A percentile compares a stretch with the other conserved stretches of the same genome.
phyloP scores from a whole-genome alignment of 1,284 basidiomycete species.

The Xerocomus nothofagi region DNA sequence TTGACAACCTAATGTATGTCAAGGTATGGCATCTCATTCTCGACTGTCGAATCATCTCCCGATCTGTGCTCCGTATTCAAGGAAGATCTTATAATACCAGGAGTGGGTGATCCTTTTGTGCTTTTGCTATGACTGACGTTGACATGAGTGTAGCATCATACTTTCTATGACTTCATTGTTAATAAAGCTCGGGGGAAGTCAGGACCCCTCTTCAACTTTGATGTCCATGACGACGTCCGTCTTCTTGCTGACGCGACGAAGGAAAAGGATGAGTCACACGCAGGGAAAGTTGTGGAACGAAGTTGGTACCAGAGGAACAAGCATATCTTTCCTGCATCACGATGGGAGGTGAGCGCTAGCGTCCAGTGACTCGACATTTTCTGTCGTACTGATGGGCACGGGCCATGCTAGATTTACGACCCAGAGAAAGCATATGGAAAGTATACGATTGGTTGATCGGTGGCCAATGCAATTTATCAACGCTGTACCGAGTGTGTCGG shows the following conservation, averaged over 20 bases:
- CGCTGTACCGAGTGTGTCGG: too few species aligned
- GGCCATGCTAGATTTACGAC: slow-evolving; percentile 69
- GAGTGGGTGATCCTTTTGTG: slow-evolving; percentile 49
- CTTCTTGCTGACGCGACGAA: slow-evolving; percentile 92
- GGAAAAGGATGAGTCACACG: slow-evolving; percentile 98
- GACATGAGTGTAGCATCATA: slow-evolving; percentile 73
- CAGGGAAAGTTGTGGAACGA: slow-evolving; percentile 97
- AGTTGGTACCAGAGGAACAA: slow-evolving; percentile 97
- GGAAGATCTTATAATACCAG: slow-evolving; percentile 96
- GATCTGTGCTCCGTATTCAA: slow-evolving; percentile 33
- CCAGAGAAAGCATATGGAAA: slow-evolving; percentile 90
- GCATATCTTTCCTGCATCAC: slow-evolving; percentile 94
- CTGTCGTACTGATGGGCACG: slow-evolving; percentile 1
- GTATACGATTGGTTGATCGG: slow-evolving; percentile 72
- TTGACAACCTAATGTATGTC: slow-evolving; percentile 98
- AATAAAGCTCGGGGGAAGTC: slow-evolving; percentile 99
- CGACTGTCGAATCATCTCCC: neutral
- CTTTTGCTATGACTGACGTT: slow-evolving; percentile 9
- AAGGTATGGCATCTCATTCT: slow-evolving; percentile 59
- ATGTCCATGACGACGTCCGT: slow-evolving; percentile 98
- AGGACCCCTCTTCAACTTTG: slow-evolving; percentile 97
- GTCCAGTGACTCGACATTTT: slow-evolving; percentile 2
- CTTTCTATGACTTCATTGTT: slow-evolving; percentile 98
- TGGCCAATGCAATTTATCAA: too few species aligned
- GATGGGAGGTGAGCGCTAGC: slow-evolving; percentile 80